These are phyloP conservation scores for Globisporangium recalcitrans DNA, from an alignment of 352 stramenopile genomes.

Conservation along the genomic window DNA sequence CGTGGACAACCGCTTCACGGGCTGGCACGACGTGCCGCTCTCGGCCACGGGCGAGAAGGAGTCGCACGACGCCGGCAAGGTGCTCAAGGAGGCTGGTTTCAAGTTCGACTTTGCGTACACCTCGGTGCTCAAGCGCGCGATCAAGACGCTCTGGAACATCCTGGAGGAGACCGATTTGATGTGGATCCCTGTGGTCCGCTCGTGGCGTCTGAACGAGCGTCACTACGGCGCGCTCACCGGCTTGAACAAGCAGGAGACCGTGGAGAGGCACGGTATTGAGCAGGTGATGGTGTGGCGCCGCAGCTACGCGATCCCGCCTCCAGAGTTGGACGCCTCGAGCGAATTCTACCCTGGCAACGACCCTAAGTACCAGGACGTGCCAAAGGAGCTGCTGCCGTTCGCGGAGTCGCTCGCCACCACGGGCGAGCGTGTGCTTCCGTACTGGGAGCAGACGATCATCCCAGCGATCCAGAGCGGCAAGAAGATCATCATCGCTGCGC, in stretches of 20 bases:
- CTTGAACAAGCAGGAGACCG: slow-evolving; percentile 98
- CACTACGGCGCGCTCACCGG: slow-evolving; percentile 97
- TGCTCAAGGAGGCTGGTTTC: slow-evolving; percentile 91
- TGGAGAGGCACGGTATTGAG: slow-evolving; percentile 97
- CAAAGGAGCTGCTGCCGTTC: slow-evolving; percentile 88
- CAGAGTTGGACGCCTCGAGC: slow-evolving; percentile 84
- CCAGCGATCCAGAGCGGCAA: slow-evolving; percentile 93
- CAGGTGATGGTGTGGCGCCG: slow-evolving; percentile 97
- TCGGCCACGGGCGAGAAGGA: slow-evolving; percentile 87
- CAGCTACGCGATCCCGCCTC: slow-evolving; percentile 96
- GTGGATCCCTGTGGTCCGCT: slow-evolving; percentile 94
- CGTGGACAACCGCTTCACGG: slow-evolving; percentile 98
- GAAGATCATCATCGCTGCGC: slow-evolving; percentile 95
- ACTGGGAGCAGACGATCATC: slow-evolving; percentile 94
- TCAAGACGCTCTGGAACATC: slow-evolving; percentile 96
- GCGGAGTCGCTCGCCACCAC: slow-evolving; percentile 92
- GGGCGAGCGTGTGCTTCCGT: slow-evolving; percentile 92
- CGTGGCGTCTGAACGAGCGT: slow-evolving; percentile 97
- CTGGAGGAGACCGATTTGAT: slow-evolving; percentile 96
- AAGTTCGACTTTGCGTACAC: slow-evolving; percentile 95
- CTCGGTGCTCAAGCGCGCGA: slow-evolving; percentile 96
- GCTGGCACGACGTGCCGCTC: slow-evolving; percentile 96
- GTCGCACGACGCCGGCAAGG: slow-evolving; percentile 91
- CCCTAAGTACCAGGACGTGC: slow-evolving; percentile 88
- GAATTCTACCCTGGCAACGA: slow-evolving; percentile 90